These are phyloP conservation scores for Buddleja alternifolia DNA, from an alignment of 257 asterid genomes.

Conservation along the genomic window DNA sequence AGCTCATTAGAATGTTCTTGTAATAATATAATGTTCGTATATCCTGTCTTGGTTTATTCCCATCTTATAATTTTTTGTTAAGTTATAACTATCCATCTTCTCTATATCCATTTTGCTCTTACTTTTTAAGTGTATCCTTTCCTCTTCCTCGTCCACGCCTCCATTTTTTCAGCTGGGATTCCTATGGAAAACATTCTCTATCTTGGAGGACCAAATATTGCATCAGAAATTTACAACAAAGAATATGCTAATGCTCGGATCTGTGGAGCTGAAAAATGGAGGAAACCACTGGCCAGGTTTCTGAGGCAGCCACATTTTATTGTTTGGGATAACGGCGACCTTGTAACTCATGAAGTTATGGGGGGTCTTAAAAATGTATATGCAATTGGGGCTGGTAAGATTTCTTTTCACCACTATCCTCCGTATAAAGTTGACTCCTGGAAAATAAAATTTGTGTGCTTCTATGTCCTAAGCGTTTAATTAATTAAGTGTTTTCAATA, in stretches of 20 bases:
- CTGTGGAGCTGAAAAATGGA: constrained; percentile 92
- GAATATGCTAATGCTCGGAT: constrained; percentile 93
- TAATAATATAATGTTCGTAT: background rate
- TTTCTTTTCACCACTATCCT: constrained; percentile 20
- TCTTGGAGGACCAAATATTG: constrained; percentile 94
- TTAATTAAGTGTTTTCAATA: background rate
- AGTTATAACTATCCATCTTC: background rate
- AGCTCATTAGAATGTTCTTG: background rate
- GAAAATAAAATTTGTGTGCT: background rate
- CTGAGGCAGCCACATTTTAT: constrained; percentile 91
- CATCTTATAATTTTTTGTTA: constrained; percentile 5
- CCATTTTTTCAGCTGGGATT: constrained; percentile 66
- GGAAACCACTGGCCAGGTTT: constrained; percentile 80
- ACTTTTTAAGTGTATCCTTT: constrained; percentile 10
- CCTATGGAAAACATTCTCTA: constrained; percentile 84
- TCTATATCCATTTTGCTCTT: constrained; percentile 19
- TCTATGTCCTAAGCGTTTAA: background rate
- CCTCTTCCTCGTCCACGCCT: constrained; percentile 28
- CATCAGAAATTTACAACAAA: constrained; percentile 86
- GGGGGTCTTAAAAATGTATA: constrained; percentile 91
- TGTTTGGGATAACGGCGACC: constrained; percentile 91
- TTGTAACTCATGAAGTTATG: constrained; percentile 91
- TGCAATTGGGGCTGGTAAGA: constrained; percentile 86
- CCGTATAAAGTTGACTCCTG: background rate
- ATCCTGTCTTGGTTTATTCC: constrained; percentile 1